Percentiles rank a stretch among this genome's conserved stretches.
These are phyloP conservation scores for Rhododendron molle DNA, from an alignment of 148 eudicot genomes.

Conservation along the genomic window DNA sequence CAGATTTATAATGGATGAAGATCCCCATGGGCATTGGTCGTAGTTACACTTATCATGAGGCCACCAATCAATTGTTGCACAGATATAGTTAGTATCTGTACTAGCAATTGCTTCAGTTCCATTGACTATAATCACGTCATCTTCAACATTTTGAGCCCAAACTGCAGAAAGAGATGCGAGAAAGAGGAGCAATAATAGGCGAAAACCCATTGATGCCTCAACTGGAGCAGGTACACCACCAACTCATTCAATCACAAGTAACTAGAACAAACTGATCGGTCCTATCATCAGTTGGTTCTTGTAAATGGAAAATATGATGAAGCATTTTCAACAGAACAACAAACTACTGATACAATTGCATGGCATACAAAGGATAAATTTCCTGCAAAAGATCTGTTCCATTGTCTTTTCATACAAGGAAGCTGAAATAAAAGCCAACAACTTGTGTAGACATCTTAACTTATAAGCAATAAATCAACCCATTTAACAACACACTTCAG, in stretches of 20 bases:
- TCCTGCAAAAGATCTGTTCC: background rate
- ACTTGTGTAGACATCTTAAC: background rate
- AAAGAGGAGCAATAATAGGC: conserved; percentile 28
- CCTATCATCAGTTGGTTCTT: background rate
- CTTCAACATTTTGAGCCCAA: conserved; percentile 46
- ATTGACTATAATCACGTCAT: conserved; percentile 42
- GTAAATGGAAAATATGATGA: background rate
- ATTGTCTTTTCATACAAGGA: background rate
- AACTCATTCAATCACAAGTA: background rate
- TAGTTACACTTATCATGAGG: conserved; percentile 80
- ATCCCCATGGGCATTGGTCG: conserved; percentile 81
- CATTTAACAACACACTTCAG: background rate
- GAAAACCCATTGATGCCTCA: conserved; percentile 31
- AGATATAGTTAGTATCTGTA: conserved; percentile 67
- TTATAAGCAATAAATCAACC: background rate
- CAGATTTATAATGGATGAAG: conserved; percentile 65
- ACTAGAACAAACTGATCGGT: conserved; percentile 6
- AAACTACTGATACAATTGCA: background rate
- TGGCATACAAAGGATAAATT: background rate
- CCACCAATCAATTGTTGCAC: conserved; percentile 99
- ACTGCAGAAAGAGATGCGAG: conserved; percentile 38
- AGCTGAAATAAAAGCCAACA: background rate
- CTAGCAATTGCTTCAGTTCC: conserved; percentile 45
- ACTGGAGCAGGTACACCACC: conserved; percentile 4
- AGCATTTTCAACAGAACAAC: background rate